Evolutionary conservation across 257 asterid species (phyloP), one percentile per base, ranked within the genome.

Genomic region (Vinca minor): DNA sequence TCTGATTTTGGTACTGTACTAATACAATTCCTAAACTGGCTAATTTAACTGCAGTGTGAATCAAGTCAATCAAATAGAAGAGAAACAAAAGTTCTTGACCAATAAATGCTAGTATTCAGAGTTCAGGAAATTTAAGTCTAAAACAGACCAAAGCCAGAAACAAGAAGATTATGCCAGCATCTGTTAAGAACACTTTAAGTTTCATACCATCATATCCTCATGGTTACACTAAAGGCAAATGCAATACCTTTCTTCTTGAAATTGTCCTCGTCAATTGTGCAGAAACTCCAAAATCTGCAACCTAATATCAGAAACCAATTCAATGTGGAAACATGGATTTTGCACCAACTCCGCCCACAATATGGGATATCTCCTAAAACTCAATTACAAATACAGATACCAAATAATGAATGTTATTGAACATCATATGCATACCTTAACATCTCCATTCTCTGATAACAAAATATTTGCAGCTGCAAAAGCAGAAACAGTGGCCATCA

Each of bases 201-300:
- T 44, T 20, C 49, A 53, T 31, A 34, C 12, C 8, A 23, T 55
- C 41, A 28, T 26, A 53, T 39, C 38, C 34, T 5, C 62, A 69
- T 41, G 64, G 11, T 15, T n/a, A 29, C 9, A 57, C 20, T 36
- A 62, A 54, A 63, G 21, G 3, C 39, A 53, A 69, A 52, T 39
- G 10, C 13, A 17, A 62, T 69, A 93, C 99, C 99, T 93, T 93
- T 81, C 99, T 85, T 74, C 96, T 83, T 25, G 99, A 93, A 74
- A 93, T 93, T 42, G 99, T 93, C 67, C 96, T 77, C 8, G 99
- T 93, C 71, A 93, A 71, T 78, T 93, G 99, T 63, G 97, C 99
- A 78, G 99, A 93, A 81, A 93, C 99, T n/a, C 99, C 99, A 77
- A 93, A 93, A 82, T 93, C 99, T 69, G 99, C 99, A 73, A 93